Conservation (phyloP, 352 stramenopile species). For the Pythium brachiatum region DNA sequence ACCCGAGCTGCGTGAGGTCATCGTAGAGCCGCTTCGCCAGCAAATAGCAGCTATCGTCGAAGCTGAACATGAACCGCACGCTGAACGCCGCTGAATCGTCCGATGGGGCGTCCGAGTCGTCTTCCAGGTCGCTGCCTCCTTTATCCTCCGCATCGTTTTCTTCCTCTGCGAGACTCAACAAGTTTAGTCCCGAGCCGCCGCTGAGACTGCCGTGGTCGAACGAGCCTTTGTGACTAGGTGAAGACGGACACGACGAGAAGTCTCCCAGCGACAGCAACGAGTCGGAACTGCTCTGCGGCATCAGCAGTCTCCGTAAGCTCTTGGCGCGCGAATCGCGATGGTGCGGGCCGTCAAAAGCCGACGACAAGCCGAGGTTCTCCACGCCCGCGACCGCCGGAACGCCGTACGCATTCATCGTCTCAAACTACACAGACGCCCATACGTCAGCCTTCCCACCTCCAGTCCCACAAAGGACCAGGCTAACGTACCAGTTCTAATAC, state of each 20-base stretch:
- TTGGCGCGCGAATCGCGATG: constrained; percentile 32
- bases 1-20: constrained; percentile 45
- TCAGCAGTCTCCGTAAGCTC: constrained; percentile 42
- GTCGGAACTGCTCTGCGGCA: constrained; percentile 21
- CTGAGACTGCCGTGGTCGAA: constrained; percentile 14
- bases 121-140: constrained; percentile 1
- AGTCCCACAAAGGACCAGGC: not conserved
- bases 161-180: constrained; percentile 14
- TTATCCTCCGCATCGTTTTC: constrained; percentile 4
- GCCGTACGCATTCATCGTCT: constrained; percentile 60
- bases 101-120: constrained; percentile 8
- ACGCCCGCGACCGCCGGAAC: constrained; percentile 56
- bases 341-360: constrained; percentile 32
- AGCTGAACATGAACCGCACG: constrained; percentile 65
- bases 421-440: constrained; percentile 37
- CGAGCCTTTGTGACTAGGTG: constrained; percentile 9
- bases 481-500: constrained; percentile 55
- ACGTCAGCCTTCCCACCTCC: not conserved
- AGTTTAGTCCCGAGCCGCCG: constrained; percentile 9
- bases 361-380: constrained; percentile 54
- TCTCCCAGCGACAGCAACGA: constrained; percentile 14
- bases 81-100: constrained; percentile 5
- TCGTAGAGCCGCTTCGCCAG: constrained; percentile 50
- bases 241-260: constrained; percentile 12
- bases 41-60: constrained; percentile 56